Base-by-base conservation (phyloP, 1,139 yeast species). In the Sugiyamaella grinbergsii region DNA sequence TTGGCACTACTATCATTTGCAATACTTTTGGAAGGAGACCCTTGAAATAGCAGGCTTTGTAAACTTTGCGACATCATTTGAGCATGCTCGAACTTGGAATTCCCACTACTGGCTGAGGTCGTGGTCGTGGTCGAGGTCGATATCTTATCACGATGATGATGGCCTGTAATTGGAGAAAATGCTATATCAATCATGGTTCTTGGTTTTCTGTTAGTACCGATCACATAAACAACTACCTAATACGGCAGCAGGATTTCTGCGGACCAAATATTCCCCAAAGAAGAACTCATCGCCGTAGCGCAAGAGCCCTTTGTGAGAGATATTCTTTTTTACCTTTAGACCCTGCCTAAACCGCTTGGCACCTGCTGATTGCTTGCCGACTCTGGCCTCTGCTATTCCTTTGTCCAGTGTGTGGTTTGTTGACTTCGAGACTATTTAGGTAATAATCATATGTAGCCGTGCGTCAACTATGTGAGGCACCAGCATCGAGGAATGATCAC, bases 1-100 rank as follows among this genome's bases (percentile, higher is more conserved):
- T 18, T 5, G 5, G 19, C 4, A 11, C 24, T 16, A n/a, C 34
- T 11, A 26, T n/a, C 15, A 39, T 13, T 13, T 5, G 8, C 7
- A 7, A 11, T 10, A 11, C 20, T 20, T 3, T 31, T 23, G 13
- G 28, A 18, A 16, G 41, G 47, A 5, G 51, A 42, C 2, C 38
- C 46, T 19, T 47, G 54, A 23, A 54, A 52, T 29, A 54, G 32
- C 32, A 54, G 23, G 4, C 52, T 33, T 42, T 54, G 57, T 28
- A 54, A 26, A 38, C 47, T 52, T 18, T 51, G 50, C 26, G 57
- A 53, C 57, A 54, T 54, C 18, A 40, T 29, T 22, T 49, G 42
- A 32, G 57, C 57, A 24, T 45, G 49, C 20, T 52, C 51, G 34
- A 52, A 50, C 32, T 47, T 50, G 13, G 50, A 46, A 11, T 19